Evolutionary conservation across 2,329 filamentous ascomycete species (phyloP).

Genomic region (Didymella exigua): DNA sequence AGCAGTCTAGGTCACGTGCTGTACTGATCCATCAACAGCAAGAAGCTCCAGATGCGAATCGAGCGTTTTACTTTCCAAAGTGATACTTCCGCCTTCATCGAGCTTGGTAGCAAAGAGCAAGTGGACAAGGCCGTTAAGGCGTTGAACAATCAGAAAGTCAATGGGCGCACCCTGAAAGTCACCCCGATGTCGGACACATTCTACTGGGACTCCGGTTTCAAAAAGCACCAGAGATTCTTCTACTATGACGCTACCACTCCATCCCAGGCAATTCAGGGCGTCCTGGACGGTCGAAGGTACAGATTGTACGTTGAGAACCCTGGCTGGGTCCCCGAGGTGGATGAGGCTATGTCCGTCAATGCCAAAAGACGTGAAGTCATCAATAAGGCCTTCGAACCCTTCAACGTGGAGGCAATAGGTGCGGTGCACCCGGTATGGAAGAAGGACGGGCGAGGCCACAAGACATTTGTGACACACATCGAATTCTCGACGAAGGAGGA

Average conservation of each 20-base stretch:
- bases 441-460: neutral
- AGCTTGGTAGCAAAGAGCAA: constrained; percentile 26
- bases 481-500: constrained; percentile 35
- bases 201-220: constrained; percentile 9
- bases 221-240: constrained; percentile 7
- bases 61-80: constrained; percentile 30
- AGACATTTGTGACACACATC: constrained; percentile 19
- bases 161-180: neutral
- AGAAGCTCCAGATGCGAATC: constrained; percentile 22
- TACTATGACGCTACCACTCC: constrained; percentile 12
- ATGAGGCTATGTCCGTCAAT: neutral
- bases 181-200: constrained; percentile 13
- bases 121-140: constrained; percentile 17
- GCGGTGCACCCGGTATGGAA: constrained; percentile 11
- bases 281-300: constrained; percentile 30
- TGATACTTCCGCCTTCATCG: constrained; percentile 19
- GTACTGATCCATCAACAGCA: constrained; percentile 14
- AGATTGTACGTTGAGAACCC: constrained; percentile 24
- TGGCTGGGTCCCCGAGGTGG: constrained; percentile 19
- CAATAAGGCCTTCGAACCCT: constrained; percentile 17
- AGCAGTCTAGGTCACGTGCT: constrained; percentile 4
- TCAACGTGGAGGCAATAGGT: constrained; percentile 27
- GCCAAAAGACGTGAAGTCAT: constrained; percentile 12
- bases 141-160: constrained; percentile 5
- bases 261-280: constrained; percentile 16